Base-by-base conservation (phyloP, 169 alveolate genomes). In the Eimeria praecox region DNA sequence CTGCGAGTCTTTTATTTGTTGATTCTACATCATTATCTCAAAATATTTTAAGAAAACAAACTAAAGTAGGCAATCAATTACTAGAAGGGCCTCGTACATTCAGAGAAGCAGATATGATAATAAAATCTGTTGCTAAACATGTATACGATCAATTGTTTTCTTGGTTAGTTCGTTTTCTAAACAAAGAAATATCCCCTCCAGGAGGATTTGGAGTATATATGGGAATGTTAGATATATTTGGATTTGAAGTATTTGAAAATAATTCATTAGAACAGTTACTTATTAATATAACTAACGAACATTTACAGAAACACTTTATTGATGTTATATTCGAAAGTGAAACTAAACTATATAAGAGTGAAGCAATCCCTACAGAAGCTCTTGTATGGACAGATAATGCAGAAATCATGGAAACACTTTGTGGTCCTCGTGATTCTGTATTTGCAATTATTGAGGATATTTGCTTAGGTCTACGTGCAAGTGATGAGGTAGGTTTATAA, bases 251-350 rank as follows among this genome's bases (percentile, higher is more conserved):
- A 54, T 99, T 99, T 75, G 97, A 98, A 71, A 97, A 97, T 77
- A 99, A 99, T 97, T 98, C 99, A 40, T 99, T 99, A 96, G 99
- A 99, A 94, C 99, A 99, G 97, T 97, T 99, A 90, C 98, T 99
- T 96, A 99, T 99, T 80, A 99, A 99, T 96, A 99, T 98, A 95
- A 99, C 99, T 40, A 99, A 99, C 97, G 99, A 99, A 97, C 98
- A 99, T 94, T 98, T 99, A 27, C 99, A 99, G 94, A 99, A 99
- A 96, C 98, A 99, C 90, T 99, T 98, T 97, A 98, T 91, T 56
- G 95, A 91, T 92, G 98, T 99, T 71, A 99, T 99, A 6, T 99
- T 99, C 96, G 99, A 99, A 97, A 98, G 98, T 90, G 97, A 95
- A 44, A 92, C 98, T 14, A 97, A 97, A 83, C 95, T 98, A 30